Base-by-base conservation (phyloP, 805 yeast genomes). In the Pichia sporocuriosa region DNA sequence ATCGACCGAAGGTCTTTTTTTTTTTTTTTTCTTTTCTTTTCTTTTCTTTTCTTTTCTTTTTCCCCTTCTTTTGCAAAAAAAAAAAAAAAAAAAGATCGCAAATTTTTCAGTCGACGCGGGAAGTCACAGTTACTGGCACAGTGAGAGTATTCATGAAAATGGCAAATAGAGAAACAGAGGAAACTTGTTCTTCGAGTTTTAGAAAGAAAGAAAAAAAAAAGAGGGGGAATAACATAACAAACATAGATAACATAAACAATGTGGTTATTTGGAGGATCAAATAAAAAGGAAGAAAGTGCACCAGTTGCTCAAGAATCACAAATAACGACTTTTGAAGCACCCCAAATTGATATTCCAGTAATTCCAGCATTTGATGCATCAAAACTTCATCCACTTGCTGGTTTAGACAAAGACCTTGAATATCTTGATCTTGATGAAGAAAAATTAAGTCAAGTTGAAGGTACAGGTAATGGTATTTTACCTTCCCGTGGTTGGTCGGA, bases 401-500 rank as follows among this genome's bases (percentile, higher is more conserved):
- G 95, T 13, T 71, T 89, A 49, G 95, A 86, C 52, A 80, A 81
- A 56, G 95, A 88, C 42, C 76, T 93, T 39, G 97, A 93, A 62
- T 90, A 80, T 60, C 67, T 93, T 52, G 96, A 90, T 53, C 70
- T 93, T 48, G 97, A 90, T 55, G 89, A 81, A 47, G 96, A 88
- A 51, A 77, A 73, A 53, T 67, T 88, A 47, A 75, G 79, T 35
- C 65, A 75, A n/a, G 63, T 85, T 55, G 94, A 87, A 56, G 96
- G 96, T 30, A 77, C 95, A 2, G 56, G 60, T 15, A 87, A 85
- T 58, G 95, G 96, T 44, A 61, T 90, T 45, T 75, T 93, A 49
- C 96, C 98, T 22, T 84, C 95, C n/a, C 81, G 97, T 68, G 95
- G 95, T 54, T 93, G 96, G 95, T 76, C 88, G 13, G 98, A 93